These are phyloP conservation scores for Leucocoprinus sp. DNA, from an alignment of 768 basidiomycete species.

Conservation along the genomic window DNA sequence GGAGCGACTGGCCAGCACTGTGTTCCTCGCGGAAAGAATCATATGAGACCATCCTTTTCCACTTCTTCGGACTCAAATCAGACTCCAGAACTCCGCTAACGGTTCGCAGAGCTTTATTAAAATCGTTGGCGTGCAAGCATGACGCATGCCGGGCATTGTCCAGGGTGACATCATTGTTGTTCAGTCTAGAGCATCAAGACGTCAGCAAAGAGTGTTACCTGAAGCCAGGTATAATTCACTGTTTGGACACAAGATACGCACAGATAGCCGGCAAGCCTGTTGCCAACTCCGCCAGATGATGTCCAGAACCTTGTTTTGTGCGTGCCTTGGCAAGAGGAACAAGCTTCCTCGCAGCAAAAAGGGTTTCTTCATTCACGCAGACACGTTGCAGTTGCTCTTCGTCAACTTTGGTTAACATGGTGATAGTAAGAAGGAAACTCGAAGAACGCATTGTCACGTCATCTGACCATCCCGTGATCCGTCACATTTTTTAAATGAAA, in stretches of 20 bases:
- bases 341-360: constrained; percentile 4
- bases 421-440: neutral
- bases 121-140: no score
- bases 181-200: neutral
- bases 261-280: constrained; percentile 6
- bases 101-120: constrained; percentile 7
- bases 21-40: no score
- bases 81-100: constrained; percentile 2
- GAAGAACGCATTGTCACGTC: neutral
- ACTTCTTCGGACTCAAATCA: neutral
- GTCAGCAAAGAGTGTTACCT: neutral
- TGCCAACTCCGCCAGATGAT: constrained; percentile 1
- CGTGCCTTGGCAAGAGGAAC: constrained; percentile 2
- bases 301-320: no score
- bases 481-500: no score
- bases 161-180: constrained; percentile 7
- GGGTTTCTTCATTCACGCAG: constrained; percentile 5
- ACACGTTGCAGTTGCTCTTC: constrained; percentile 8
- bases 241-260: constrained; percentile 6
- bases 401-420: constrained; percentile 8
- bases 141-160: constrained; percentile 10
- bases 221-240: neutral
- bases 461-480: neutral
- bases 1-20: no score
- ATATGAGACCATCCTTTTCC: no score